phyloP scores from a whole-genome alignment of 352 stramenopile species.

The Discostella stelligera region DNA sequence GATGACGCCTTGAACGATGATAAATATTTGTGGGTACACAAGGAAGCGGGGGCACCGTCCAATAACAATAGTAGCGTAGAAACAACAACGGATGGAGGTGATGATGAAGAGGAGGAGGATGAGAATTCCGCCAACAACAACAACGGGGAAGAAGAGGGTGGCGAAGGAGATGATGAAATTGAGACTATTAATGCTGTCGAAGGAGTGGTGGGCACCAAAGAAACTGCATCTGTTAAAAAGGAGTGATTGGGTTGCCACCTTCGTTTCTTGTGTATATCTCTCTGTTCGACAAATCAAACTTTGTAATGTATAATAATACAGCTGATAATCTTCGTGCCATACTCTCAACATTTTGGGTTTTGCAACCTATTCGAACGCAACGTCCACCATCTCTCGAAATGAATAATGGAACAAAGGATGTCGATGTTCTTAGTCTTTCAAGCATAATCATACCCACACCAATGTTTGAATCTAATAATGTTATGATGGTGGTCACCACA shows the following conservation, averaged over 20 bases:
- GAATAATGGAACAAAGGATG: no score
- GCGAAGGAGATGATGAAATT: background rate
- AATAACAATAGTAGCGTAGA: background rate
- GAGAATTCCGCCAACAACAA: background rate
- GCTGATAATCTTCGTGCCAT: no score
- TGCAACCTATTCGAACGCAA: no score
- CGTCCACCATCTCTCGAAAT: no score
- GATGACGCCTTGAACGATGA: conserved; percentile 65
- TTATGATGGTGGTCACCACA: no score
- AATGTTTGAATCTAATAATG: no score
- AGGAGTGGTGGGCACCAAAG: background rate
- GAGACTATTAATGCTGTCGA: background rate
- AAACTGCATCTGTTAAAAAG: background rate
- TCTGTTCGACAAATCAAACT: background rate
- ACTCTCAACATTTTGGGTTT: no score
- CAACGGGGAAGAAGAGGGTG: background rate
- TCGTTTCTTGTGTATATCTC: background rate
- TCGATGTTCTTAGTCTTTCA: no score
- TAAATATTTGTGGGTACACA: conserved; percentile 54
- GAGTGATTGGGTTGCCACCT: background rate
- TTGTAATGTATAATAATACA: background rate
- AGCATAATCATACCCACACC: no score
- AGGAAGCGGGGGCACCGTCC: background rate
- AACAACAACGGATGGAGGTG: background rate
- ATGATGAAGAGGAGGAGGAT: conserved; percentile 5